Base-by-base conservation (phyloP, 2,329 filamentous ascomycete species). In the Pestalotiopsis sp. region DNA sequence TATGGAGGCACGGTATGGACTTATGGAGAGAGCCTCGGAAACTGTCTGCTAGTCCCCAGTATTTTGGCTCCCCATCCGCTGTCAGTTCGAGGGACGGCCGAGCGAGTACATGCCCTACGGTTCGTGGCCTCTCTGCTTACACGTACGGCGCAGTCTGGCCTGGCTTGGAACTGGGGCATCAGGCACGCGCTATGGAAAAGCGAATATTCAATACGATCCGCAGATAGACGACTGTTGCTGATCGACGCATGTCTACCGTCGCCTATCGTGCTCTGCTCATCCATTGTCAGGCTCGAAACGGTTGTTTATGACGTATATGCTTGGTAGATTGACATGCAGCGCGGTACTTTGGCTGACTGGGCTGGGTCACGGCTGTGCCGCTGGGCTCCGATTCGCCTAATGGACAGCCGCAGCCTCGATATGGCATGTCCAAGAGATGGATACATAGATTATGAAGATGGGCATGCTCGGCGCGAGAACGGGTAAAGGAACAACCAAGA, bases 371-470 rank as follows among this genome's bases (percentile, higher is more conserved):
- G 39, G 14, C 31, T 65, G 63, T 20, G 36, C 41, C 63, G 25
- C 63, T 65, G 25, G 41, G 12, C 27, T 39, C 63, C 63, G 63
- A 65, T 65, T 65, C 31, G 63, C 45, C 63, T 36, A 17, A 25
- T n/a, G 31, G 39, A 25, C 62, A 62, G 39, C 39, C 23, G 62
- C 62, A 65, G 49, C 17, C 64, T 66, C 27, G 52, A 59, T 66
- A 27, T 36, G 57, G 64, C 64, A 61, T 59, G 64, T 66, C 52
- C 64, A 66, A 36, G 52, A 66, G 64, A 59, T 59, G 39, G 25
- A 39, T 66, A 60, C 38, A 36, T 41, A 66, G 64, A 49, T 60
- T 66, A 60, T 59, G 55, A 66, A 66, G 64, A 60, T 60, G 52
- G n/a, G 14, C 57, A 27, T 45, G 45, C 45, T 52, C 64, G 38